Evolutionary conservation across 352 stramenopile genomes (phyloP), one percentile per base, ranked within the genome.

Genomic region (Pythium aristosporum): DNA sequence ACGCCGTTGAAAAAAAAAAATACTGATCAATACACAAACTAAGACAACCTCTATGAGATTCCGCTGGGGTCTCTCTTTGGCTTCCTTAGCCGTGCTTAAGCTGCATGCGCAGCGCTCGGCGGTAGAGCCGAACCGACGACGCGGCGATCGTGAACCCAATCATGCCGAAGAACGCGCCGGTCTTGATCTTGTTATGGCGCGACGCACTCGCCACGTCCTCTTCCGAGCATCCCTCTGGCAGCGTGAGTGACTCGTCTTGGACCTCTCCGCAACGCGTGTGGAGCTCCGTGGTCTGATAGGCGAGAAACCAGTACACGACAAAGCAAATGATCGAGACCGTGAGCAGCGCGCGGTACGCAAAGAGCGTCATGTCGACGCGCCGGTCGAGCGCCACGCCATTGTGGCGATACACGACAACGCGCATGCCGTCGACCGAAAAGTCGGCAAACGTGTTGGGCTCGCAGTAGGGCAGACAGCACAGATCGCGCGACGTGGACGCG

Each of bases 381-480:
- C 74, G 73, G 53, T 91, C 85, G 32, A 86, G 65, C 44, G 69
- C 66, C 16, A 66, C 75, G 28, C 82, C 82, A 0, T 69, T 76
- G 65, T 91, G 81, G n/a, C 67, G 74, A 51, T 91, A 93, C 18
- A 93, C 70, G 36, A 91, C 70, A n/a, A 93, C 53, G 21, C 85
- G 82, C 47, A 79, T 57, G 59, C 81, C 79, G 46, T 74, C 68
- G 10, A 90, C 36, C 5, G 73, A 63, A 63, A 90, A 81, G 53
- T 93, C 82, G 1, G 61, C 72, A 41, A 81, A 71, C 8, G 73
- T 82, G 8, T 60, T 56, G 0, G 76, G 61, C 2, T 88, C 73
- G 16, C 64, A 70, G 46, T 88, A 82, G 34, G 79, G 74, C 50
- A 88, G 51, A 47, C 75, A 87, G 63, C 77, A 85, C 18, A 93